Evolutionary conservation across 192 early-diverging fungal genomes (phyloP).

Genomic region (Lobulomyces angularis): DNA sequence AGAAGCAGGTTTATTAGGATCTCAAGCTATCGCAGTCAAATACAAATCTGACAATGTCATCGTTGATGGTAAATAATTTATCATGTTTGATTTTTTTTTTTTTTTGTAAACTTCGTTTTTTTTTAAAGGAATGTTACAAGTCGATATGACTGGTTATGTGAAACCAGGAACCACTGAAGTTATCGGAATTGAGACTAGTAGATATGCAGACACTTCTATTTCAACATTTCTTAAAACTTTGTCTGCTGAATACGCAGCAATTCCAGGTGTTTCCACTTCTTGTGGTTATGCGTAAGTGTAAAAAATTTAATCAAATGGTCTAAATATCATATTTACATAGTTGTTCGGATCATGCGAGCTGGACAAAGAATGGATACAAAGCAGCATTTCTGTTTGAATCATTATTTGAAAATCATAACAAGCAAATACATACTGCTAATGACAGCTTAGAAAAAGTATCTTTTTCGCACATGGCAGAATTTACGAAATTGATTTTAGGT

Average conservation of each 20-base stretch:
- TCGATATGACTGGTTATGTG: conserved; percentile 90
- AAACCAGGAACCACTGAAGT: conserved; percentile 30
- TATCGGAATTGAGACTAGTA: conserved; percentile 73
- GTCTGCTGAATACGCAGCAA: conserved; percentile 50
- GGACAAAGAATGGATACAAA: conserved; percentile 76
- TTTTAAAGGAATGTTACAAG: conserved; percentile 80
- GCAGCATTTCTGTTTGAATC: conserved; percentile 64
- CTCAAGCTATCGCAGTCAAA: conserved; percentile 62
- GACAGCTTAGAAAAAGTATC: conserved; percentile 66
- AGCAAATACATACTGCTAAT: conserved; percentile 67
- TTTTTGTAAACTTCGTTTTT: too few species aligned
- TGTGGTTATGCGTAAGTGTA: conserved; percentile 63
- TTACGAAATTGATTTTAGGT: conserved; percentile 66
- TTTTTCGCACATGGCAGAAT: conserved; percentile 82
- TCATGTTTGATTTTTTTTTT: too few species aligned
- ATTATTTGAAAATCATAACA: conserved; percentile 29
- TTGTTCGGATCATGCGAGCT: conserved; percentile 84
- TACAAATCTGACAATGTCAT: conserved; percentile 44
- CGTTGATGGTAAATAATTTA: conserved; percentile 61
- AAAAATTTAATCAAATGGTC: background rate
- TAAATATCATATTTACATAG: too few species aligned
- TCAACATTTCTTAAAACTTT: conserved; percentile 35
- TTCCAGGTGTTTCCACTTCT: conserved; percentile 53
- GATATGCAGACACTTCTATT: conserved; percentile 50
- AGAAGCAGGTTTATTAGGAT: conserved; percentile 81